A percentile compares a stretch with the other conserved stretches of the same genome.
These are phyloP conservation scores for Fraxinus excelsior DNA, from an alignment of 257 asterid species.

Conservation along the genomic window DNA sequence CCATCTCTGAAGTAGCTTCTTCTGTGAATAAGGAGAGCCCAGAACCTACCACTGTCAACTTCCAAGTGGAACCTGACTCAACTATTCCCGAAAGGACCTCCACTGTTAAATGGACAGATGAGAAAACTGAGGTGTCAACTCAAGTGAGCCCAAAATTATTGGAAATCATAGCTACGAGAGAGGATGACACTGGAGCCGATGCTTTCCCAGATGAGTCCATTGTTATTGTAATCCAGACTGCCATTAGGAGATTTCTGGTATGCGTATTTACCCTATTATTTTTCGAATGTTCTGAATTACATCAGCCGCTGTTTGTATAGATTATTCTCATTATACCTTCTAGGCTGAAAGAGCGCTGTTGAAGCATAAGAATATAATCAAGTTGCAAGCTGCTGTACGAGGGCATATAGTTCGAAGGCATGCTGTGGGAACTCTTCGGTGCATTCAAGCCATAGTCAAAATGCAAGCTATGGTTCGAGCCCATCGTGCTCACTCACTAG, in stretches of 20 bases:
- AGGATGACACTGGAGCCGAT: conserved; percentile 41
- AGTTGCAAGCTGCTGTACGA: conserved; percentile 92
- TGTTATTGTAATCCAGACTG: conserved; percentile 66
- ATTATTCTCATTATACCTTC: conserved; percentile 22
- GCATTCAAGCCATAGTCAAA: conserved; percentile 86
- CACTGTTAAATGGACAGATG: conserved; percentile 46
- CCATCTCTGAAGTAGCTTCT: conserved; percentile 55
- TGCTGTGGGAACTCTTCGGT: conserved; percentile 93
- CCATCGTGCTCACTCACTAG: conserved; percentile 45
- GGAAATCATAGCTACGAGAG: conserved; percentile 32
- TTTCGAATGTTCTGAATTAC: conserved; percentile 17
- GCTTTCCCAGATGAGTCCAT: conserved; percentile 50
- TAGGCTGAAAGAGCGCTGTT: conserved; percentile 68
- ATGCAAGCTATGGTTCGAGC: conserved; percentile 92
- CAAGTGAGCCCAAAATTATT: conserved; percentile 39
- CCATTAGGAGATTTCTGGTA: conserved; percentile 76
- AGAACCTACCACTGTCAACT: conserved; percentile 45
- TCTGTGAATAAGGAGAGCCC: conserved; percentile 58
- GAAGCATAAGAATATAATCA: conserved; percentile 61
- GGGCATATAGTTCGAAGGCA: conserved; percentile 86
- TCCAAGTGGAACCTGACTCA: conserved; percentile 50
- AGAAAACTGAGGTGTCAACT: conserved; percentile 41
- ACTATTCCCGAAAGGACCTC: conserved; percentile 47
- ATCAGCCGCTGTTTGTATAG: conserved; percentile 15
- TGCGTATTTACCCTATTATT: conserved; percentile 22